Evolutionary conservation across 805 yeast species (phyloP).

Genomic region (Kluyveromyces nonfermentans): DNA sequence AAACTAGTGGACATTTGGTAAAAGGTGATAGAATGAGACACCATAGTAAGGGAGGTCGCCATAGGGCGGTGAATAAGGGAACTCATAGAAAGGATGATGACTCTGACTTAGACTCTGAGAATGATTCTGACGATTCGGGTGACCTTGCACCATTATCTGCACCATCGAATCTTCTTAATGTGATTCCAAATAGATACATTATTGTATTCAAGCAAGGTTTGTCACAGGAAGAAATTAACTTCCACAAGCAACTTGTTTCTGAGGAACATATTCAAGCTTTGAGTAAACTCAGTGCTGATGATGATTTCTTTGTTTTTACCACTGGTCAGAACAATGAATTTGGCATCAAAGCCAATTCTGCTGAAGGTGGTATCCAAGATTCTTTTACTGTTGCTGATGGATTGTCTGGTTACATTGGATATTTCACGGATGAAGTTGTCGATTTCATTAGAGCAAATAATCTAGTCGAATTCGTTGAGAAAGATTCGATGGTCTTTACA

Average conservation of each 20-base stretch:
- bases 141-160: slow-evolving; percentile 40
- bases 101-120: slow-evolving; percentile 7
- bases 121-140: slow-evolving; percentile 12
- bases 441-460: slow-evolving; percentile 64
- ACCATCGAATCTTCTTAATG: slow-evolving; percentile 34
- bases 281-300: slow-evolving; percentile 29
- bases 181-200: slow-evolving; percentile 71
- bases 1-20: background rate
- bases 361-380: slow-evolving; percentile 48
- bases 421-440: slow-evolving; percentile 65
- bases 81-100: slow-evolving; percentile 2
- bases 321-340: slow-evolving; percentile 13
- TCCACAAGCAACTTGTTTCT: slow-evolving; percentile 62
- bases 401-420: slow-evolving; percentile 77
- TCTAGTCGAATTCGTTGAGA: slow-evolving; percentile 59
- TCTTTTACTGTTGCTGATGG: slow-evolving; percentile 48
- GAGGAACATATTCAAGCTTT: slow-evolving; percentile 40
- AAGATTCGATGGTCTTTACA: slow-evolving; percentile 62
- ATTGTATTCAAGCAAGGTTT: slow-evolving; percentile 69
- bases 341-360: slow-evolving; percentile 8
- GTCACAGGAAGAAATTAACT: slow-evolving; percentile 40
- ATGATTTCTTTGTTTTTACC: slow-evolving; percentile 32
- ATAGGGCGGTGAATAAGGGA: background rate
- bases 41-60: background rate
- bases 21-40: background rate